Conservation (phyloP, 345 rosid genomes). For the Aethionema arabicum region DNA sequence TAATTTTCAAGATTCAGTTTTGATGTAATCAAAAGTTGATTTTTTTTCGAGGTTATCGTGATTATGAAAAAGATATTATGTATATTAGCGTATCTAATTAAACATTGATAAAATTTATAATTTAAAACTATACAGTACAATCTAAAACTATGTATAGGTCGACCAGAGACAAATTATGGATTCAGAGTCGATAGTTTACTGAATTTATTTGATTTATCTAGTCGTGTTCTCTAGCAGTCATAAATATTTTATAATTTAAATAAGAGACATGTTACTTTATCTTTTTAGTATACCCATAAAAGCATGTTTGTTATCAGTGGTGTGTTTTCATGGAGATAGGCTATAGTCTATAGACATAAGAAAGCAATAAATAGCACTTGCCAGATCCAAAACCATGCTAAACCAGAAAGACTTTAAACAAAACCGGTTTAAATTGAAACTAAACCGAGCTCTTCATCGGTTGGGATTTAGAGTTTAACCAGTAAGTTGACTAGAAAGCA, state of each 20-base stretch:
- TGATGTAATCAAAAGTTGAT: conserved; percentile 6
- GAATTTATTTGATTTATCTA: background rate
- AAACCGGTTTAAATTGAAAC: background rate
- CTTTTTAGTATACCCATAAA: conserved; percentile 13
- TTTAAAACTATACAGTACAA: background rate
- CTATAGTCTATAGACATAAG: background rate
- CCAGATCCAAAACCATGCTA: conserved; percentile 1
- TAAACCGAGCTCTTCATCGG: background rate
- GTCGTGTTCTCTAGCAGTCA: conserved; percentile 10
- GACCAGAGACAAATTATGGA: conserved; percentile 6
- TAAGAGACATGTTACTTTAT: conserved; percentile 30
- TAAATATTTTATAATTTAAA: background rate
- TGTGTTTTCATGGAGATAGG: conserved; percentile 16
- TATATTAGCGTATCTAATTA: background rate
- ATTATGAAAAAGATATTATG: background rate
- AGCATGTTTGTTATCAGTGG: conserved; percentile 32
- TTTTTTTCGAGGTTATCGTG: conserved; percentile 5
- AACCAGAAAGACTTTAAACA: conserved; percentile 3
- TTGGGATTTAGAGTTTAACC: background rate
- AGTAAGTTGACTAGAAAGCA: background rate
- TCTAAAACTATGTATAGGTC: too few species aligned
- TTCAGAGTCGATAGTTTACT: background rate
- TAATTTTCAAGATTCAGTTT: background rate
- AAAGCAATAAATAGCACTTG: background rate
- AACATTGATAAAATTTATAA: background rate